Evolutionary conservation across 1,284 basidiomycete species (phyloP), one percentile per base, ranked within the genome.

Genomic region (Puccinia polysora): DNA sequence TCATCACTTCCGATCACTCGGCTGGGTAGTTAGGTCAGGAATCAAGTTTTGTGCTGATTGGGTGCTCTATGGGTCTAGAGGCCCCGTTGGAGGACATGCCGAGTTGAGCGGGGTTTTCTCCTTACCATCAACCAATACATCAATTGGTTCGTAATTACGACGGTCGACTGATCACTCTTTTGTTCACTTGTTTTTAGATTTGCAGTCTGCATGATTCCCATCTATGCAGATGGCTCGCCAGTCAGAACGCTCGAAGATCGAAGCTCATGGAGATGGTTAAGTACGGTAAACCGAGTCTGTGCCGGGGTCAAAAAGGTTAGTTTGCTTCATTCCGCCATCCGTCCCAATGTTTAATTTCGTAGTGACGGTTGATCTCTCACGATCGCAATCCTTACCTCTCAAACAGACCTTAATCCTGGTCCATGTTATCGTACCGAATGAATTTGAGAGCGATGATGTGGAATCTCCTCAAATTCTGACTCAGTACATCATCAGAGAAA

Each of bases 11-110:
- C 87, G 95, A 23, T 92, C 93, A 1, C 84, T 98, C 4, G 96
- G 96, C n/a, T 98, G 96, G 96, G 90, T 97, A 18, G 88, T 97
- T 74, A 92, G 94, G 80, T 87, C 86, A 28, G 96, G 96, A 2
- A 88, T 96, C 82, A 99, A 99, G 81, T 99, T 99, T 81, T 97
- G 93, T 78, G 89, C 89, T 50, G 96, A 99, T 78, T 91, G 89
- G 81, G 84, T 99, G 15, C 82, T 98, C 36, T 99, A 99, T 73
- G 77, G 78, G 4, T 76, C 74, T 75, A 86, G 89, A 8, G 96
- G 96, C 0, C 94, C 95, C 0, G 91, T 96, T 0, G 97, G 97
- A 79, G 84, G 88, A 2, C 96, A 99, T 79, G 94, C 96, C 20
- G 94, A 97, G 90, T 95, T 78, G 78, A 88, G 82, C 30, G 7